These are phyloP conservation scores for Trichoderma citrinoviride DNA, from an alignment of 2,329 filamentous ascomycete genomes.

Conservation along the genomic window DNA sequence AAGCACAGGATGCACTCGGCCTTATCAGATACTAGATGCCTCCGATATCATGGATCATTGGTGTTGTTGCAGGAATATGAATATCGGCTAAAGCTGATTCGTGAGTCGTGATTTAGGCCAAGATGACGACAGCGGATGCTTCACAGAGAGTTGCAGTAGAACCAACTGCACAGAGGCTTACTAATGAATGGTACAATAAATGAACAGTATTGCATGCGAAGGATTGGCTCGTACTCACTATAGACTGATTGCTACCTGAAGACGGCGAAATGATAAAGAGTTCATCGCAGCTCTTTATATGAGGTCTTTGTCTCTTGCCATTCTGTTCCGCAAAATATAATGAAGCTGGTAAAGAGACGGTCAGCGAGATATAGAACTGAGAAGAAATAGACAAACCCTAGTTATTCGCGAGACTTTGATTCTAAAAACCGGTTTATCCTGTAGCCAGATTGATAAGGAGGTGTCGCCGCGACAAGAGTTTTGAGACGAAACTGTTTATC, in stretches of 20 bases:
- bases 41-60: background rate
- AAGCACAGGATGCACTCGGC: background rate
- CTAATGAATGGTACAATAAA: background rate
- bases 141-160: background rate
- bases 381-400: no score
- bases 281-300: background rate
- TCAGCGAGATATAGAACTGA: no score
- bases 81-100: constrained; percentile 7
- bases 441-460: no score
- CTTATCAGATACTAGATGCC: background rate
- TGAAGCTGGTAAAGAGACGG: no score
- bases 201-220: background rate
- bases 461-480: no score
- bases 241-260: no score
- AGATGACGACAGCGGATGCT: constrained; percentile 18
- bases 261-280: background rate
- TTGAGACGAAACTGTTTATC: no score
- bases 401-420: no score
- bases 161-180: background rate
- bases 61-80: background rate
- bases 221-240: background rate
- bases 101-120: constrained; percentile 16
- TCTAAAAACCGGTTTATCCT: no score
- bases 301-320: no score
- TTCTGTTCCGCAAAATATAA: no score